A percentile compares a stretch with the other conserved stretches of the same genome.
Conservation (phyloP, 176 grass and related monocot genomes). For the Rhynchospora pubera region DNA sequence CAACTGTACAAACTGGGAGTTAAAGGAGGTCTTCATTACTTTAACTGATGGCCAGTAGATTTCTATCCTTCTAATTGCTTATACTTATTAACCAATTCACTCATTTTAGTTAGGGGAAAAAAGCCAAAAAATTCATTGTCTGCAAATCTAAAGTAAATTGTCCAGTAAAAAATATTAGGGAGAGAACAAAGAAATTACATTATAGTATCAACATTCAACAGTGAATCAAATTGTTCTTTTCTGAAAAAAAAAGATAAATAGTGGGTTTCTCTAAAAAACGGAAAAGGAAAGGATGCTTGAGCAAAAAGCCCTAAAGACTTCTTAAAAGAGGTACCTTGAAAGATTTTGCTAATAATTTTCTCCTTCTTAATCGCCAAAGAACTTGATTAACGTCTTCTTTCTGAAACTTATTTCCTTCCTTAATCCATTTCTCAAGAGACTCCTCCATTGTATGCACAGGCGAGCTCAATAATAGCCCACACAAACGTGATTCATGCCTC, state of each 20-base stretch:
- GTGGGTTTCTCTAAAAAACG: neutral
- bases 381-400: slow-evolving; percentile 30
- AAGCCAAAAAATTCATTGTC: too few species aligned
- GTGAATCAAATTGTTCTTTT: too few species aligned
- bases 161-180: too few species aligned
- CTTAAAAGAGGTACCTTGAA: slow-evolving; percentile 69
- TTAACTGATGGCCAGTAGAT: neutral
- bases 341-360: slow-evolving; percentile 41
- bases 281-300: neutral
- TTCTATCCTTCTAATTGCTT: neutral
- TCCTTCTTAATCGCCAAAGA: slow-evolving; percentile 41
- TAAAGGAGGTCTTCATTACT: neutral
- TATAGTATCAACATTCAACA: neutral
- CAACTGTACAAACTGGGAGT: neutral
- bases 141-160: too few species aligned
- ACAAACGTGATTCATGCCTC: slow-evolving; percentile 9
- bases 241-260: too few species aligned
- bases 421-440: slow-evolving; percentile 51
- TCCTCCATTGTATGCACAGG: slow-evolving; percentile 13
- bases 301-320: neutral
- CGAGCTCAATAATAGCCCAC: slow-evolving; percentile 30
- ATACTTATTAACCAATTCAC: neutral
- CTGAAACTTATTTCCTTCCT: slow-evolving; percentile 46
- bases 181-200: neutral
- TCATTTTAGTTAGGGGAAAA: neutral